Base-by-base conservation (phyloP, 2,329 filamentous ascomycete genomes). In the Aureobasidium namibiae region DNA sequence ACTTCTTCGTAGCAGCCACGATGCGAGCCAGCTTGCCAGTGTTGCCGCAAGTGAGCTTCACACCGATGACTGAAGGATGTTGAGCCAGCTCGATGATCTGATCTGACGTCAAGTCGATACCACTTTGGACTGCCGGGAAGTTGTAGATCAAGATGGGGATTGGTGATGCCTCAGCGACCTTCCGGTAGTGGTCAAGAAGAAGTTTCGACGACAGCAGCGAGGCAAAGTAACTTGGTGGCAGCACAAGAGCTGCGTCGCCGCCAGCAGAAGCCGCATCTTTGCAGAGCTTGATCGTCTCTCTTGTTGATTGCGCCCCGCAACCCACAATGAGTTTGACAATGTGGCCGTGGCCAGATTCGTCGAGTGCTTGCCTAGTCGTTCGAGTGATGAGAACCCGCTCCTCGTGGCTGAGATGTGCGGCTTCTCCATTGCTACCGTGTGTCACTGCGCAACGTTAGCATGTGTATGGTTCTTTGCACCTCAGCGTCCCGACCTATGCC, bases 341-440 rank as follows among this genome's bases (percentile, higher is more conserved):
- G n/a, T n/a, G n/a, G n/a, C 81, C 74, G 0, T 77, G 68, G 72
- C 87, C 87, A 33, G 83, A 81, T 11, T 79, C 77, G 68, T 89
- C 82, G 45, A 92, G 78, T 14, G 87, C 87, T 62, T 81, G 79
- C 41, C 89, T 84, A 1, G 88, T 91, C 34, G 85, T 83, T 53
- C 76, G 75, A 7, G 87, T 91, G 66, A 92, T 83, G 54, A 82
- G 75, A 49, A 81, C 80, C 61, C 88, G 83, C 74, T 92, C 89
- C 24, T 80, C 76, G 66, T 86, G 85, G 44, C 85, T 84, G 34
- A 92, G 80, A 68, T 91, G 88, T 13, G 91, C 88, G 8, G 89
- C 88, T 76, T 94, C 89, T 66, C 89, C 89, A 68, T 92, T 92
- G 68, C 86, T 90, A 48, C 89, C 89, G 70, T 91, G 88, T 11